These are phyloP conservation scores for Vigna trinervia DNA, from an alignment of 306 rosid species.

Conservation along the genomic window DNA sequence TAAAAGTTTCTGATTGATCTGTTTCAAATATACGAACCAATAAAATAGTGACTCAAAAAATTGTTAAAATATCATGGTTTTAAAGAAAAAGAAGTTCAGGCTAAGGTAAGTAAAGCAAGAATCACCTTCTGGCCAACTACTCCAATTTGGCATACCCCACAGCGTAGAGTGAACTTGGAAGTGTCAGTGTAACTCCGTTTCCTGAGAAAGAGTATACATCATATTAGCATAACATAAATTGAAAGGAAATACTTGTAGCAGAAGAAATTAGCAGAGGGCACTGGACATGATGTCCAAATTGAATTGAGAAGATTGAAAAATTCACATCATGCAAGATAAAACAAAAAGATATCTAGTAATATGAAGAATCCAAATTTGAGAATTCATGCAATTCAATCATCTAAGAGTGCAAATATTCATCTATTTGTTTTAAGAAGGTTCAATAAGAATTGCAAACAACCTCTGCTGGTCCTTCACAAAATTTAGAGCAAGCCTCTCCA, in stretches of 20 bases:
- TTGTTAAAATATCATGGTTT: too few relatives aligned
- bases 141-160: slow-evolving; percentile 98
- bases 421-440: slow-evolving; percentile 17
- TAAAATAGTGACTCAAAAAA: background rate
- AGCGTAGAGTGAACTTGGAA: slow-evolving; percentile 90
- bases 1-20: too few relatives aligned
- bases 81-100: background rate
- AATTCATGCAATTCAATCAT: background rate
- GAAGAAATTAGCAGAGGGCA: too few relatives aligned
- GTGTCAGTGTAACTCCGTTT: slow-evolving; percentile 88
- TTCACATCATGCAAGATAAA: too few relatives aligned
- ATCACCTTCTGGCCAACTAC: slow-evolving; percentile 86
- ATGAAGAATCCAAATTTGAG: background rate
- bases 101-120: background rate
- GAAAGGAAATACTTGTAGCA: background rate
- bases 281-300: too few relatives aligned
- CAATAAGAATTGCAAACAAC: slow-evolving; percentile 48
- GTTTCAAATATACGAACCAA: too few relatives aligned
- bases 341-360: background rate
- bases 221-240: slow-evolving; percentile 24
- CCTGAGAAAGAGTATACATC: slow-evolving; percentile 53
- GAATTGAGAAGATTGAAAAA: too few relatives aligned
- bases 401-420: slow-evolving; percentile 6
- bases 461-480: slow-evolving; percentile 84
- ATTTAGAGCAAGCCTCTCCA: slow-evolving; percentile 71